Evolutionary conservation across 371 early-diverging fungal species (phyloP).

Genomic region (Conidiobolus coronatus): DNA sequence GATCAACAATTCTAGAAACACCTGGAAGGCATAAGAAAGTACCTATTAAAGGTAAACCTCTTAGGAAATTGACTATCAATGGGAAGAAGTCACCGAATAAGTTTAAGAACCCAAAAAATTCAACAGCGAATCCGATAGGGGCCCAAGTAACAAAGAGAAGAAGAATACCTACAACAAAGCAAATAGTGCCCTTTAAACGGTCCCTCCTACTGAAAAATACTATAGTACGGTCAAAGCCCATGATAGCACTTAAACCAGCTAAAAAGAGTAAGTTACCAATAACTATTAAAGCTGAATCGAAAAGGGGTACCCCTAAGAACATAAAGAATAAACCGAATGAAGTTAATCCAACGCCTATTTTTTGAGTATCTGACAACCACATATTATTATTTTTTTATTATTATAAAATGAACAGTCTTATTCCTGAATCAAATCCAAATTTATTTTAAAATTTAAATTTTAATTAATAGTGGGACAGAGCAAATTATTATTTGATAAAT

Average conservation of each 20-base stretch:
- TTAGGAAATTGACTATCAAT: slow-evolving; percentile 61
- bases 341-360: slow-evolving; percentile 88
- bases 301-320: slow-evolving; percentile 68
- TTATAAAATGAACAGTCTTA: no score
- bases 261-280: slow-evolving; percentile 92
- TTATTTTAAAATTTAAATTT: no score
- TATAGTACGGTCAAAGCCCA: slow-evolving; percentile 64
- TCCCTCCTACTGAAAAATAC: slow-evolving; percentile 59
- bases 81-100: slow-evolving; percentile 97
- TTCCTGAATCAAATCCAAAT: no score
- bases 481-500: no score
- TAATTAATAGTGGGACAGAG: no score
- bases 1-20: slow-evolving; percentile 29
- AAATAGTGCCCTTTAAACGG: slow-evolving; percentile 70
- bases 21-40: slow-evolving; percentile 57
- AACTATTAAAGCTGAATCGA: slow-evolving; percentile 84
- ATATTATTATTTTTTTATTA: no score
- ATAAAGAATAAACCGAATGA: slow-evolving; percentile 89
- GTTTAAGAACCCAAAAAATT: slow-evolving; percentile 85
- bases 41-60: slow-evolving; percentile 75
- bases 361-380: slow-evolving; percentile 11
- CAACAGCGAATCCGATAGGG: slow-evolving; percentile 70
- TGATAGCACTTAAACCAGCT: slow-evolving; percentile 64
- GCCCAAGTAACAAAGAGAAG: slow-evolving; percentile 75
- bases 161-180: slow-evolving; percentile 76